Conservation (phyloP, 768 basidiomycete genomes). For the Dioszegia aurantiaca region DNA sequence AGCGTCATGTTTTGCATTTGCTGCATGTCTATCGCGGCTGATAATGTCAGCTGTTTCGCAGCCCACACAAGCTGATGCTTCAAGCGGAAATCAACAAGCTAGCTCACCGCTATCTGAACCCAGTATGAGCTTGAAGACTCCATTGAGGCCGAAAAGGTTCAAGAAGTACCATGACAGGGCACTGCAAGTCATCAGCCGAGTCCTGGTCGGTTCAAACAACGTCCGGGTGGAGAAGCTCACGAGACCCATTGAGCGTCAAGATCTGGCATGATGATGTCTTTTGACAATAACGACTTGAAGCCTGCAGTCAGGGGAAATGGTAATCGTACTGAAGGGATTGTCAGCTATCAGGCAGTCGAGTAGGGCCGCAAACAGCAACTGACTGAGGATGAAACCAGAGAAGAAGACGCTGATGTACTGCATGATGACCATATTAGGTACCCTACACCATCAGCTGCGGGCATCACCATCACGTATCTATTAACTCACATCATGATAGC, state of each 20-base stretch:
- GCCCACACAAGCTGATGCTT: too few relatives aligned
- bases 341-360: neutral
- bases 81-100: neutral
- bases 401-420: conserved; percentile 99
- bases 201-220: neutral
- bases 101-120: conserved; percentile 80
- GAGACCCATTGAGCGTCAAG: conserved; percentile 99
- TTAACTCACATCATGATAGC: conserved; percentile 92
- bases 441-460: conserved; percentile 32
- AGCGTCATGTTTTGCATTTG: conserved; percentile 32
- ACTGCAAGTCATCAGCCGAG: conserved; percentile 12
- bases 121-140: conserved; percentile 87
- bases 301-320: conserved; percentile 95
- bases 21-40: conserved; percentile 75
- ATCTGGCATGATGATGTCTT: conserved; percentile 89
- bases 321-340: conserved; percentile 70
- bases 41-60: conserved; percentile 10
- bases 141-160: conserved; percentile 96
- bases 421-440: conserved; percentile 88
- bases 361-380: conserved; percentile 52
- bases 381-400: conserved; percentile 95
- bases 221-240: conserved; percentile 51
- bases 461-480: conserved; percentile 36
- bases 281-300: conserved; percentile 96
- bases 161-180: conserved; percentile 97